Evolutionary conservation across 2,329 filamentous ascomycete species (phyloP).

Genomic region (Nigrospora oryzae): DNA sequence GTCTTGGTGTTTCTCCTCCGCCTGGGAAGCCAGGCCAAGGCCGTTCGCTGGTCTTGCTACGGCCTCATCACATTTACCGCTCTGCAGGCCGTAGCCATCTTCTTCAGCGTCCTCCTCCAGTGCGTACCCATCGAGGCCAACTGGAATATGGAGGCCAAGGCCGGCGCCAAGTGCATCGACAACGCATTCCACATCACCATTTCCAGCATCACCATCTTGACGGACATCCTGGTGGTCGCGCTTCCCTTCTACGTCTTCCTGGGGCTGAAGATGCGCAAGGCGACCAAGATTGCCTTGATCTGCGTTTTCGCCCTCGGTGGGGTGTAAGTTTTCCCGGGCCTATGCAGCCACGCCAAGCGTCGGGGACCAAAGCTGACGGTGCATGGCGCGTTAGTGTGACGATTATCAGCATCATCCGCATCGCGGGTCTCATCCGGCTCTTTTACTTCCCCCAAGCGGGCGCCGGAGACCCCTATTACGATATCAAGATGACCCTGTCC

Average conservation of each 20-base stretch:
- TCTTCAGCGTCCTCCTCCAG: slow-evolving; percentile 28
- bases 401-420: not conserved
- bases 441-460: not conserved
- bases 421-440: not conserved
- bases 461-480: not conserved
- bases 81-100: slow-evolving; percentile 23
- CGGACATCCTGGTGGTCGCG: slow-evolving; percentile 25
- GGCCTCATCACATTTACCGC: slow-evolving; percentile 22
- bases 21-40: slow-evolving; percentile 23
- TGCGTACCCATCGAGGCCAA: slow-evolving; percentile 23
- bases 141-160: slow-evolving; percentile 17
- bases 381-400: not conserved
- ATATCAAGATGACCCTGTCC: slow-evolving; percentile 3
- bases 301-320: slow-evolving; percentile 25
- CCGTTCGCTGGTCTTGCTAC: slow-evolving; percentile 19
- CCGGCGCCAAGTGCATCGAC: slow-evolving; percentile 19
- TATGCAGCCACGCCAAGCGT: too few species aligned
- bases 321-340: not conserved
- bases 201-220: slow-evolving; percentile 26
- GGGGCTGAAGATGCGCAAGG: slow-evolving; percentile 24
- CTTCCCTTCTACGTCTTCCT: slow-evolving; percentile 30
- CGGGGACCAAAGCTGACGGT: not conserved
- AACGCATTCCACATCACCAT: slow-evolving; percentile 23
- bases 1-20: slow-evolving; percentile 34
- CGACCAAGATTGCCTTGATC: slow-evolving; percentile 24